These are phyloP conservation scores for Penicillium sp. DNA, from an alignment of 2,329 filamentous ascomycete species.

Conservation along the genomic window DNA sequence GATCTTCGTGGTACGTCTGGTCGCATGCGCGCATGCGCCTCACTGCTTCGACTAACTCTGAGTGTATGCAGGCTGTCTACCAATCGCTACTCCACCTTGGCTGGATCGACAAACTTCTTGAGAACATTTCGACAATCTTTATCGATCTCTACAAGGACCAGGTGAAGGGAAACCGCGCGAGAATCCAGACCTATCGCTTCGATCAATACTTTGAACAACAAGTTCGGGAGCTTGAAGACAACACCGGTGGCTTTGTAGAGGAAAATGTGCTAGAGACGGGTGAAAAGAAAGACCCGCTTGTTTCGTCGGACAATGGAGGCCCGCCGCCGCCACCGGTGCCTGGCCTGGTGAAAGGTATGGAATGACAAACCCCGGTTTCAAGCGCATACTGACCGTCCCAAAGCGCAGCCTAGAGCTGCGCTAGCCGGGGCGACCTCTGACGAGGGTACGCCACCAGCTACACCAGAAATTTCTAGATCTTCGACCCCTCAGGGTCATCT, in stretches of 20 bases:
- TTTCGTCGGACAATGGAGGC: slow-evolving; percentile 51
- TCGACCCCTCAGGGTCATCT: slow-evolving; percentile 71
- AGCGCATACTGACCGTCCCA: slow-evolving; percentile 23
- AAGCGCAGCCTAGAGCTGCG: slow-evolving; percentile 49
- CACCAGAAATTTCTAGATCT: slow-evolving; percentile 76
- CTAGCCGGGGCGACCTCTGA: slow-evolving; percentile 52
- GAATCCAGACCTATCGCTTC: slow-evolving; percentile 78
- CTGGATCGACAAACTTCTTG: slow-evolving; percentile 95
- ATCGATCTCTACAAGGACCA: slow-evolving; percentile 86
- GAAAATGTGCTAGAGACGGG: slow-evolving; percentile 43
- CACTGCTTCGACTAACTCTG: slow-evolving; percentile 19
- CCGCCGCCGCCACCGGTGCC: slow-evolving; percentile 55
- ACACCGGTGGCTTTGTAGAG: slow-evolving; percentile 45
- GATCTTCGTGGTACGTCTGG: slow-evolving; percentile 79
- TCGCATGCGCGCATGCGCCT: slow-evolving; percentile 8
- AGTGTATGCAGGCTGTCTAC: slow-evolving; percentile 74
- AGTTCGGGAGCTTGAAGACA: slow-evolving; percentile 67
- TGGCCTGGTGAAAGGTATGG: slow-evolving; percentile 50
- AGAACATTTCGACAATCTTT: slow-evolving; percentile 92
- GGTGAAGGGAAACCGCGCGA: slow-evolving; percentile 75
- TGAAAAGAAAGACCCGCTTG: slow-evolving; percentile 49
- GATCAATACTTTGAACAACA: slow-evolving; percentile 95
- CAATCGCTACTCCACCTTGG: slow-evolving; percentile 90
- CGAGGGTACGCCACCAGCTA: slow-evolving; percentile 68
- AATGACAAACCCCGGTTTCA: background rate